Conservation (phyloP, 805 yeast genomes). For the Zygosaccharomyces bailii region DNA sequence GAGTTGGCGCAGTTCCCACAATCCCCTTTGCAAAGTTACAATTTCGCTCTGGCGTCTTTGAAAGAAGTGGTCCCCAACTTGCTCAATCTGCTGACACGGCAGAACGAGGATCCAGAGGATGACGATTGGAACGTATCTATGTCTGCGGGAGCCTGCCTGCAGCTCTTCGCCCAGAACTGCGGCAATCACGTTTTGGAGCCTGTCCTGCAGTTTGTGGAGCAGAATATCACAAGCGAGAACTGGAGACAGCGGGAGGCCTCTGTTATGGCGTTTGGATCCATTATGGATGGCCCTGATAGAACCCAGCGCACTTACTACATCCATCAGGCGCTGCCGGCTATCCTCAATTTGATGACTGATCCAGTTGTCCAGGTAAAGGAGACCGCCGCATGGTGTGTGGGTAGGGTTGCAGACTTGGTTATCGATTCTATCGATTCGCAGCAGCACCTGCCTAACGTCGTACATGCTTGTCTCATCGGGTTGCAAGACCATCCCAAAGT, state of each 20-base stretch:
- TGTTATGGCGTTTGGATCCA: constrained; percentile 98
- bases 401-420: constrained; percentile 87
- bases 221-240: constrained; percentile 52
- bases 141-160: constrained; percentile 98
- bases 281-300: constrained; percentile 88
- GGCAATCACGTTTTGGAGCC: constrained; percentile 84
- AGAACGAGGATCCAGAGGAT: constrained; percentile 89
- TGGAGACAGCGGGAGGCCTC: constrained; percentile 97
- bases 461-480: constrained; percentile 75
- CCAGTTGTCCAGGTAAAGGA: constrained; percentile 82
- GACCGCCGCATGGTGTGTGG: constrained; percentile 98
- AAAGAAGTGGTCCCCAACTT: constrained; percentile 85
- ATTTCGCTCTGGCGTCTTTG: constrained; percentile 82
- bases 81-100: constrained; percentile 73
- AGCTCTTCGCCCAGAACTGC: constrained; percentile 86
- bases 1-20: constrained; percentile 62
- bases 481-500: constrained; percentile 89
- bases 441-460: constrained; percentile 62
- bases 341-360: constrained; percentile 71
- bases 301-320: constrained; percentile 64
- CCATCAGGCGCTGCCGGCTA: constrained; percentile 78
- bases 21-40: constrained; percentile 53
- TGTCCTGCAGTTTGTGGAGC: constrained; percentile 77
- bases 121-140: constrained; percentile 97
- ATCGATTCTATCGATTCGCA: constrained; percentile 69